Base-by-base conservation (phyloP, 371 early-diverging fungal genomes). In the Syncephalastrum racemosum region DNA sequence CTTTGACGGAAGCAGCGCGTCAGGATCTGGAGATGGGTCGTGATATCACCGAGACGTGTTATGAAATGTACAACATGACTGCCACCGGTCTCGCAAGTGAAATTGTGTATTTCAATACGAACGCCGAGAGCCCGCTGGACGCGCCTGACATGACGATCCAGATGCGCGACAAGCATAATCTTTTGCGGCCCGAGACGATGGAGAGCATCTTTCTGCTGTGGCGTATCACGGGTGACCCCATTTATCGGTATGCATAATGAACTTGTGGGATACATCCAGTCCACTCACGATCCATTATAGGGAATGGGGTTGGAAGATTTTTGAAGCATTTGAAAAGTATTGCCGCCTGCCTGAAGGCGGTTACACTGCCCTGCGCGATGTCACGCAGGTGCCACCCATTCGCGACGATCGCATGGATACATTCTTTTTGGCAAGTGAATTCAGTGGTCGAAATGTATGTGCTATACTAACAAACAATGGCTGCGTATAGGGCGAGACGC, bases 301-400 rank as follows among this genome's bases (percentile, higher is more conserved):
- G 45, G 89, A 94, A 53, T 90, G 90, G 90, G 97, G 94, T 1
- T 94, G 93, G 92, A 64, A 86, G 23, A 93, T 96, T 24, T 93
- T 95, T 68, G 68, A 83, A 62, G 73, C 89, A 3, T 89, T 97
- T 60, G 91, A 93, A 54, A 85, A 86, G 64, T 85, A 88, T 74
- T 77, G 88, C 55, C 83, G 75, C 62, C 80, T 90, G 12, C 72
- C 81, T 7, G 70, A 68, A 3, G 86, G 90, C 7, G 96, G 94
- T 0, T 96, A 90, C 70, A 81, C 90, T 2, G 86, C 88, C 2
- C 70, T 94, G 50, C 64, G 78, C 48, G 92, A 94, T 57, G 90
- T 92, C 23, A 83, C 82, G 8, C 59, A 56, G 16, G 62, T 80
- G 39, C 83, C 83, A 19, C 76, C 87, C 45, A 54, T 58, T 4